Evolutionary conservation across 805 yeast species (phyloP), one percentile per base, ranked within the genome.

Genomic region (Hanseniaspora lachancei): DNA sequence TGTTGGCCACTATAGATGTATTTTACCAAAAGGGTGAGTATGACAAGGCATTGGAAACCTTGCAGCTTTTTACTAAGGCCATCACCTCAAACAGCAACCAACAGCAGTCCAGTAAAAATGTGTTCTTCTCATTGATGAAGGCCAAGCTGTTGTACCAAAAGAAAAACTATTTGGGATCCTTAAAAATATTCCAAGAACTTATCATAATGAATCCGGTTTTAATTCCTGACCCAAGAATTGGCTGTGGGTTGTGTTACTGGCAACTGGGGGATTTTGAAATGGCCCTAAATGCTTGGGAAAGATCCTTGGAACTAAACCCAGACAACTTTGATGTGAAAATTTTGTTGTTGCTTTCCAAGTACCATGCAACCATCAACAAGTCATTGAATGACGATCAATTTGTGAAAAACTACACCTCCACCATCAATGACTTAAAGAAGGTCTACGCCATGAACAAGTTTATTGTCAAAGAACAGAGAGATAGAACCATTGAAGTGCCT

Each of bases 231-330:
- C 95, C 97, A 20, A 76, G 99, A 68, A 77, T 93, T 58, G 99
- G 97, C 32, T 80, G 91, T 58, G 99, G 98, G 38, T 72, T 93
- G 60, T 89, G 97, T 68, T 91, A 82, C 66, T 93, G 97, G 97
- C 79, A 79, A 58, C 72, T 93, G 59, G 84, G 84, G 53, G 95
- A 87, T 66, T 77, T 79, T 60, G 77, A 77, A 52, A 77, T 87
- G 72, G 97, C 98, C 0, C 64, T 77, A 7, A 71, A 72, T 50
- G 84, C 97, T 0, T 93, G 97, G 97, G 77, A 78, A 59, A 77
- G 97, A 63, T 77, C 87, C 1, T 69, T 81, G 35, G 84, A 82
- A 64, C 68, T 91, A 43, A 79, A 84, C 59, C 80, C 84, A 4
- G 64, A 72, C 24, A 80, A 80, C 60, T 65, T 74, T 18, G 77